Evolutionary conservation across 2,329 filamentous ascomycete genomes (phyloP).

Genomic region (Paecilomyces formosus): DNA sequence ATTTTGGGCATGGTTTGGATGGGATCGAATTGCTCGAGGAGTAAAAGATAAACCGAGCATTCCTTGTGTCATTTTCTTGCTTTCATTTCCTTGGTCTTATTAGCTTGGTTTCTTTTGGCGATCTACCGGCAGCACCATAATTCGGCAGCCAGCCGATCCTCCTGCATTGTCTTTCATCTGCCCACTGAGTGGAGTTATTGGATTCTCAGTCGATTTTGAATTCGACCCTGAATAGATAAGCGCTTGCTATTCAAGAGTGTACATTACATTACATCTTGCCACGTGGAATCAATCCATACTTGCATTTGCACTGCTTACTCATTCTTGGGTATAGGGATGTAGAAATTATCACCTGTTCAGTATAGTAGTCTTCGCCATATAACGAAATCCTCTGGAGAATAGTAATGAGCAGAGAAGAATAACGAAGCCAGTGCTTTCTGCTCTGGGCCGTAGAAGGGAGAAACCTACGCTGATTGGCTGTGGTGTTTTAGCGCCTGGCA

Average conservation of each 20-base stretch:
- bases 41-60: conserved; percentile 11
- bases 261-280: background rate
- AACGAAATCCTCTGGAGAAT: background rate
- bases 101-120: conserved; percentile 3
- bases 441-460: conserved; percentile 1
- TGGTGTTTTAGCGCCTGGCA: conserved; percentile 11
- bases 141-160: background rate
- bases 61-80: conserved; percentile 5
- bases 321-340: background rate
- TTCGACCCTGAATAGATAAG: background rate
- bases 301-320: conserved; percentile 43
- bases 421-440: background rate
- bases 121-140: background rate
- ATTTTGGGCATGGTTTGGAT: conserved; percentile 64
- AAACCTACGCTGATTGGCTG: conserved; percentile 11
- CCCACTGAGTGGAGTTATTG: conserved; percentile 24
- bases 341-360: background rate
- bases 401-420: background rate
- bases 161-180: conserved; percentile 18
- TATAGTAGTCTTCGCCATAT: background rate
- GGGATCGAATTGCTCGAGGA: conserved; percentile 46
- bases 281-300: conserved; percentile 53
- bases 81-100: conserved; percentile 6
- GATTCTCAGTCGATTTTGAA: conserved; percentile 18
- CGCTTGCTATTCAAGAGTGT: conserved; percentile 2